phyloP scores from a whole-genome alignment of 2,329 filamentous ascomycete genomes.

The Colletotrichum limetticola region DNA sequence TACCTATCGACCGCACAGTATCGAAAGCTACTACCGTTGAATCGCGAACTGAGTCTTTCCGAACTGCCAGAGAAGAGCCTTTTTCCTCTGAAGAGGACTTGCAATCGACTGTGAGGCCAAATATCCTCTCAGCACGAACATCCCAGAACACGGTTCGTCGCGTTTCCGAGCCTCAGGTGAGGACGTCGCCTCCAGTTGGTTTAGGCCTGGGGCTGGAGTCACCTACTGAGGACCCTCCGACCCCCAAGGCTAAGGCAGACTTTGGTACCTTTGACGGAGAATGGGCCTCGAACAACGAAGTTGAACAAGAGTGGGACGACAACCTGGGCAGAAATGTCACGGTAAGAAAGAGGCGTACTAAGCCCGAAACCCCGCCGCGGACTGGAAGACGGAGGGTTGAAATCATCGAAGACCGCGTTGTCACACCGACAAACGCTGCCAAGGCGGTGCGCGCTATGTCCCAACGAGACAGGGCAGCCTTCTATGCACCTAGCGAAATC shows the following conservation, averaged over 20 bases:
- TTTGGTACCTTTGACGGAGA: constrained; percentile 69
- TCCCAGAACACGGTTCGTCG: constrained; percentile 58
- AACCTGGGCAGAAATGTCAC: constrained; percentile 64
- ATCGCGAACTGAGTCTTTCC: constrained; percentile 76
- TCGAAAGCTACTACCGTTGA: constrained; percentile 68
- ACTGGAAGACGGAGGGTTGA: constrained; percentile 46
- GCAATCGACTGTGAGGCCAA: constrained; percentile 53
- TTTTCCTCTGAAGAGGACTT: constrained; percentile 70
- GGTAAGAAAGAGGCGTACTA: constrained; percentile 56
- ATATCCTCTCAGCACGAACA: constrained; percentile 51
- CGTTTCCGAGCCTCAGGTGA: constrained; percentile 43
- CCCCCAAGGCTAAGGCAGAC: constrained; percentile 56
- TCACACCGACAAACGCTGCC: constrained; percentile 63
- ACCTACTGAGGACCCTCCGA: constrained; percentile 48
- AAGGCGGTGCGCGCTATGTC: constrained; percentile 59
- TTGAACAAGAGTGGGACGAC: constrained; percentile 66
- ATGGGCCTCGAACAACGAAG: constrained; percentile 61
- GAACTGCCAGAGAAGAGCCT: constrained; percentile 74
- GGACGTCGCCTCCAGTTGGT: constrained; percentile 13
- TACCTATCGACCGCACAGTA: constrained; percentile 57
- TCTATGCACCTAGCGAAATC: constrained; percentile 49
- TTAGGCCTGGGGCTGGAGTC: constrained; percentile 33
- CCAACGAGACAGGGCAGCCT: constrained; percentile 54
- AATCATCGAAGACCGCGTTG: constrained; percentile 58
- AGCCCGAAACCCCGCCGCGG: constrained; percentile 35